Percentiles rank a stretch among this genome's conserved stretches.
Evolutionary conservation across 371 early-diverging fungal genomes (phyloP).

Genomic region (Globomyces sp.): DNA sequence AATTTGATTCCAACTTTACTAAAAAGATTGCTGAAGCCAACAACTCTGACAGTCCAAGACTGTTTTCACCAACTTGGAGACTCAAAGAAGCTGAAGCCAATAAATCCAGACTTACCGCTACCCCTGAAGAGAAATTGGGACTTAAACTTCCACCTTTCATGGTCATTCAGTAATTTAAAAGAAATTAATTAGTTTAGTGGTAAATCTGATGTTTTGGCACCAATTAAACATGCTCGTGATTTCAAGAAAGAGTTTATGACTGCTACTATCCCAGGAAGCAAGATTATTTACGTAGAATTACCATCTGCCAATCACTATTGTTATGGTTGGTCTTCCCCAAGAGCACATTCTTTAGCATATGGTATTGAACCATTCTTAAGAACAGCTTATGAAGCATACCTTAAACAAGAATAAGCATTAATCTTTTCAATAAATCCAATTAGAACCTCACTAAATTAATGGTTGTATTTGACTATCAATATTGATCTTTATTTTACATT

Average conservation of each 20-base stretch:
- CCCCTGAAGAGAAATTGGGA: conserved; percentile 17
- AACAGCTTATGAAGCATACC: conserved; percentile 18
- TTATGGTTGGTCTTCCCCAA: conserved; percentile 24
- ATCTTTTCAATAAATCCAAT: no score
- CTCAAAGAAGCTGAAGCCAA: conserved; percentile 19
- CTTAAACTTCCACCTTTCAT: conserved; percentile 27
- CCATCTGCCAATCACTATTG: conserved; percentile 37
- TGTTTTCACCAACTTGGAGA: conserved; percentile 14
- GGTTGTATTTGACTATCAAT: no score
- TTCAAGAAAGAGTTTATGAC: conserved; percentile 29
- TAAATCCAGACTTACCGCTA: conserved; percentile 26
- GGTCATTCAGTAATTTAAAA: conserved; percentile 28
- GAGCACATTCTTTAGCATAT: conserved; percentile 34
- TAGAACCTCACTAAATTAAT: no score
- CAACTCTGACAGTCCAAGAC: background rate
- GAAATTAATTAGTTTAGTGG: conserved; percentile 14
- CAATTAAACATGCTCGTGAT: conserved; percentile 31
- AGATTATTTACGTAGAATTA: conserved; percentile 32
- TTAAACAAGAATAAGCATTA: background rate
- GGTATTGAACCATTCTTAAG: conserved; percentile 34
- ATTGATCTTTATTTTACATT: no score
- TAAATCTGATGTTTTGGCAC: conserved; percentile 30
- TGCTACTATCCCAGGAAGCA: background rate
- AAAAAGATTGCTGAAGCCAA: background rate
- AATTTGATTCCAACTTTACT: conserved; percentile 26